Base-by-base conservation (phyloP, 352 stramenopile species). In the Plasmopara muralis region DNA sequence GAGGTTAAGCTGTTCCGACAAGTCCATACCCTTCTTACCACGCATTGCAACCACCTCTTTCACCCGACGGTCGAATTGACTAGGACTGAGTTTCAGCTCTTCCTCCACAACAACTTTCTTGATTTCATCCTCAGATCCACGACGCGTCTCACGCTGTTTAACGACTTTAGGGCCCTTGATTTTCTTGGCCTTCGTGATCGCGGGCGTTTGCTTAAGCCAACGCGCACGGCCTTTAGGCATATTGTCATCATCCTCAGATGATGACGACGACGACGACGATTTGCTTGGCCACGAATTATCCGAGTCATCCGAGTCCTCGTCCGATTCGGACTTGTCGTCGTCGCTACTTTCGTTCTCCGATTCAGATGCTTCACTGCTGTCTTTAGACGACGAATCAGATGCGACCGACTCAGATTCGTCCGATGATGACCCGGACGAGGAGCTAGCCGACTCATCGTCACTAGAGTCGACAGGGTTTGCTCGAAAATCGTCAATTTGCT, bases 141-240 rank as follows among this genome's bases (percentile, higher is more conserved):
- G 74, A 43, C 77, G 72, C 52, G 85, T 76, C 40, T 87, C 80
- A 9, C 56, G 58, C 40, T 67, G 56, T 48, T 76, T 72, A 15
- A 63, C 56, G 9, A 63, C 34, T 63, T 73, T 84, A 20, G 62
- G 65, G 6, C 56, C 66, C 53, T 72, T 75, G 28, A 61, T 45
- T 44, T 67, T 68, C 63, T 83, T 87, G 16, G 51, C 40, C 54
- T 83, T 84, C 10, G 64, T 85, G 43, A 82, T 77, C 31, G 74
- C 77, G 8, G 76, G 62, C 29, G 83, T 90, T 61, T 93, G 87
- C 80, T 98, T 98, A 30, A 98, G 72, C 95, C 95, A 98, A 43
- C 79, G 82, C 6, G 92, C 92, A 70, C 95, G 93, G 44, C 95
- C 95, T 77, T 98, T 98, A 50, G 97, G 87, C 75, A 96, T 75